Percentiles rank a stretch among this genome's conserved stretches.
Evolutionary conservation across 257 asterid genomes (phyloP).

Genomic region (Cruciata laevipes): DNA sequence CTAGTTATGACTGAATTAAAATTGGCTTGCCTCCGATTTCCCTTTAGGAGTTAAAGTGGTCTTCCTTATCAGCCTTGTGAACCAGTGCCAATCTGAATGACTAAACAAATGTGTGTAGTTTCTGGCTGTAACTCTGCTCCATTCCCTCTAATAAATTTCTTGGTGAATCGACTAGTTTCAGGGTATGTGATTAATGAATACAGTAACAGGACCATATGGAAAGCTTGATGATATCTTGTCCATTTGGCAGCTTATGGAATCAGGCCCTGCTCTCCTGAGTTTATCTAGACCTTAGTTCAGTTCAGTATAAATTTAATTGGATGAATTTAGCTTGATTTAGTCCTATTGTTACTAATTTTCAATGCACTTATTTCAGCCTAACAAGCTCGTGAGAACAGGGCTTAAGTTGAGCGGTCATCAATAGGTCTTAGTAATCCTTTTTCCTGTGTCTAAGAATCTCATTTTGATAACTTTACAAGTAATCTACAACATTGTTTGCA

Average conservation of each 20-base stretch:
- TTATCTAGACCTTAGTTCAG: not conserved
- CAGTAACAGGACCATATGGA: not conserved
- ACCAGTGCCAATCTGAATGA: not conserved
- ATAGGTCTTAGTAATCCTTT: not conserved
- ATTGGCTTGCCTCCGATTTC: not conserved
- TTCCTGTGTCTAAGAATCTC: not conserved
- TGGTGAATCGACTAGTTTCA: conserved; percentile 2
- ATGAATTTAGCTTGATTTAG: not conserved
- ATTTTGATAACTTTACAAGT: not conserved
- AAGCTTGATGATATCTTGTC: not conserved
- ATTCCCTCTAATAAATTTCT: not conserved
- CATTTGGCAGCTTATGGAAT: too few relatives aligned
- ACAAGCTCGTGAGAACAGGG: not conserved
- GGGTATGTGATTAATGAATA: not conserved
- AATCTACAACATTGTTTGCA: not conserved
- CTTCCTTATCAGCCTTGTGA: not conserved
- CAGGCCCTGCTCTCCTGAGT: not conserved
- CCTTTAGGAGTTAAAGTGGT: not conserved
- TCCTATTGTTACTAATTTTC: not conserved
- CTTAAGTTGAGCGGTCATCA: not conserved
- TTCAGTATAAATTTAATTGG: not conserved
- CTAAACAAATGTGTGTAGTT: not conserved
- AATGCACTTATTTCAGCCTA: not conserved
- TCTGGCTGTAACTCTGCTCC: not conserved
- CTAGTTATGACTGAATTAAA: not conserved